Base-by-base conservation (phyloP, 805 yeast species). In the Yarrowia osloensis region DNA sequence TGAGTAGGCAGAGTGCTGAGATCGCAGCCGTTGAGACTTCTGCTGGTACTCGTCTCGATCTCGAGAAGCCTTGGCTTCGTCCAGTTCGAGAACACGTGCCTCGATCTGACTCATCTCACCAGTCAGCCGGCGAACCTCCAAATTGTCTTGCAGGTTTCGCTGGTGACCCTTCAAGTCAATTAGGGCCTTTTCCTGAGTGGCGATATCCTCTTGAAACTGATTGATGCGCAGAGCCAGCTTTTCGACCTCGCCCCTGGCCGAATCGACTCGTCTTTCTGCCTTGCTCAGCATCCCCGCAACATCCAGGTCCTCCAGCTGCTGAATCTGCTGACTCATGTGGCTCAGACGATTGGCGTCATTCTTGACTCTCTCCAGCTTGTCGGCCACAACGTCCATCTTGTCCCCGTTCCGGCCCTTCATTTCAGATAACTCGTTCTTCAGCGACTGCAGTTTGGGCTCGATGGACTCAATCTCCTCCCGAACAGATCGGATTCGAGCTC, bases 21-120 rank as follows among this genome's bases (percentile, higher is more conserved):
- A 78, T 67, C 83, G 78, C 39, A 92, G 77, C n/a, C 74, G 71
- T 49, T 77, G 75, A 2, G 92, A 83, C 68, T 84, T 82, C 12
- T 80, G 77, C 71, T 89, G 88, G 73, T 88, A 91, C 70, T 82
- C 81, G 1, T 84, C 85, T 70, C 88, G 81, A 68, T 86, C 83
- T 2, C 77, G 77, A 67, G 86, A 87, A 0, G 97, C 91, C 68
- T 85, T 80, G 19, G 79, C 80, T 0, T 81, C 74, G 72, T 88
- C 86, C 17, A 89, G 75, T 2, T 77, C 78, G 0, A 67, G 69
- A 5, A 90, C 80, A 19, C 80, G 79, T 0, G 70, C 62, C 12
- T 80, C 81, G 5, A 82, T 74, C 1, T 72, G 72, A 0, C 70
- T 72, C 0, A 84, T 70, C 66, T 85, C 83, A 0, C 55, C 66